phyloP scores from a whole-genome alignment of 2,329 filamentous ascomycete species.

The Tricladium varicosporioides region DNA sequence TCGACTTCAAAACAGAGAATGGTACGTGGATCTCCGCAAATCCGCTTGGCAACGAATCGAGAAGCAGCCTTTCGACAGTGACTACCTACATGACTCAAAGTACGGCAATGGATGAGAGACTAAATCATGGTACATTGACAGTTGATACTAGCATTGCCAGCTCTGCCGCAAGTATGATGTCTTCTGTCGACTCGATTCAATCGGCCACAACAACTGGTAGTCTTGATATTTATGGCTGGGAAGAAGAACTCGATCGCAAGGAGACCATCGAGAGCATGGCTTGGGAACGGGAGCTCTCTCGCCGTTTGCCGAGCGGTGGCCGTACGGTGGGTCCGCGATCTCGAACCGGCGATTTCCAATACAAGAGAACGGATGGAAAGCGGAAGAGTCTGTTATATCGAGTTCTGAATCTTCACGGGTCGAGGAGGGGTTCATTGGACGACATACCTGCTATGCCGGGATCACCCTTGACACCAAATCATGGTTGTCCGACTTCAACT shows the following conservation, averaged over 20 bases:
- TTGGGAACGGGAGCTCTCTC: conserved; percentile 22
- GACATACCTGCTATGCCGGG: conserved; percentile 4
- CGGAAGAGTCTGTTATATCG: conserved; percentile 29
- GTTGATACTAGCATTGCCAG: conserved; percentile 31
- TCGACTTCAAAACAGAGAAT: conserved; percentile 28
- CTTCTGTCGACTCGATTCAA: conserved; percentile 32
- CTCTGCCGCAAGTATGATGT: conserved; percentile 35
- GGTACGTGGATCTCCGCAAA: conserved; percentile 30
- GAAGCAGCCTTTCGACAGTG: conserved; percentile 27
- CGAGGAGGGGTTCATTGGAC: conserved; percentile 1
- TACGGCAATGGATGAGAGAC: conserved; percentile 24
- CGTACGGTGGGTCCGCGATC: conserved; percentile 20
- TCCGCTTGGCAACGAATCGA: conserved; percentile 25
- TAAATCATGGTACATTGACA: conserved; percentile 17
- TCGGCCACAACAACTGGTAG: conserved; percentile 33
- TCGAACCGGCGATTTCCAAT: conserved; percentile 9
- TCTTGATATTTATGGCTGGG: conserved; percentile 53
- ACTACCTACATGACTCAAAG: conserved; percentile 19
- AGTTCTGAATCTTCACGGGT: conserved; percentile 26
- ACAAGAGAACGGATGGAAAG: conserved; percentile 23
- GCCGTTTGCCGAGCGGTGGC: conserved; percentile 22
- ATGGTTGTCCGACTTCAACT: not conserved
- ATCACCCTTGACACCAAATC: not conserved
- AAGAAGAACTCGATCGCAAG: conserved; percentile 45
- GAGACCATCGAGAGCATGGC: conserved; percentile 22